Conservation (phyloP, 2,329 filamentous ascomycete genomes). For the Curvularia hawaiiensis region DNA sequence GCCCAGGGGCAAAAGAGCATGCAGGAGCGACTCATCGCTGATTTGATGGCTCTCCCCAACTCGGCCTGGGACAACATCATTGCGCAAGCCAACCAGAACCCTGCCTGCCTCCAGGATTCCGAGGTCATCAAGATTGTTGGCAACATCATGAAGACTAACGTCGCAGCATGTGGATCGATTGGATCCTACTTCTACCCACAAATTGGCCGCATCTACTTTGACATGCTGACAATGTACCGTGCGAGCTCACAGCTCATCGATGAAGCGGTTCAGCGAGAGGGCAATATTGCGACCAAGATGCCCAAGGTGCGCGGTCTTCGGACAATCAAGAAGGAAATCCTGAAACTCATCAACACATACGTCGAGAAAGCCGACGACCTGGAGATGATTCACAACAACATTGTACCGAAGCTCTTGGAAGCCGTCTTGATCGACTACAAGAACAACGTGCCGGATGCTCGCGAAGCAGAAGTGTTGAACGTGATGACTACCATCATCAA, state of each 20-base stretch:
- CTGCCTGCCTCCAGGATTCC: conserved; percentile 83
- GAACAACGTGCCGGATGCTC: conserved; percentile 92
- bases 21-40: conserved; percentile 87
- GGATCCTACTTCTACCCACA: conserved; percentile 98
- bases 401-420: conserved; percentile 94
- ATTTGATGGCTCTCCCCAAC: conserved; percentile 94
- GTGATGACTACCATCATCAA: conserved; percentile 98
- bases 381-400: conserved; percentile 88
- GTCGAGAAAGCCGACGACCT: conserved; percentile 97
- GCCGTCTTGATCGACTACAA: conserved; percentile 96
- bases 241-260: conserved; percentile 97
- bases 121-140: conserved; percentile 99
- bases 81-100: conserved; percentile 80
- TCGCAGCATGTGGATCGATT: conserved; percentile 96
- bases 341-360: conserved; percentile 97
- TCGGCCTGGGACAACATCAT: conserved; percentile 96
- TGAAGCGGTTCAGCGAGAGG: conserved; percentile 84
- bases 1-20: conserved; percentile 94
- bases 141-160: conserved; percentile 99
- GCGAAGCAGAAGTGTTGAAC: conserved; percentile 94
- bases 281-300: conserved; percentile 96
- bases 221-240: conserved; percentile 99
- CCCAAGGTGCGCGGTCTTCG: conserved; percentile 92
- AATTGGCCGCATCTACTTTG: conserved; percentile 95
- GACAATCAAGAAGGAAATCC: conserved; percentile 98